These are phyloP conservation scores for Xerocomus nothofagi DNA, from an alignment of 1,284 basidiomycete species.

Conservation along the genomic window DNA sequence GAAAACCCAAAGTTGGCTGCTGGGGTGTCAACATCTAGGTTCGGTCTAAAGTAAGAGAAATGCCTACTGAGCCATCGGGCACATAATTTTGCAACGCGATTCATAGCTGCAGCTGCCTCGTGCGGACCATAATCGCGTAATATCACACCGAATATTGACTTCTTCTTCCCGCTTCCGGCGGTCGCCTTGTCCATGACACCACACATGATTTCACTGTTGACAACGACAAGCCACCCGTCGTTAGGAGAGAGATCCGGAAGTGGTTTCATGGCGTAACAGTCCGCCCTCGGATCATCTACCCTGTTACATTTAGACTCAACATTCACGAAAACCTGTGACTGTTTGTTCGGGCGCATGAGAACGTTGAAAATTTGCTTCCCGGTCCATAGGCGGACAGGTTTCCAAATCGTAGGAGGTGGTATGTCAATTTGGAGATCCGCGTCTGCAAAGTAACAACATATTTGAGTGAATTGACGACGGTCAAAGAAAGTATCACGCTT, in stretches of 20 bases:
- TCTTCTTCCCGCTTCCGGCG: constrained; percentile 98
- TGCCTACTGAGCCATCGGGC: constrained; percentile 87
- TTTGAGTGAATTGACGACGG: constrained; percentile 93
- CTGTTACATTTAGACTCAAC: constrained; percentile 97
- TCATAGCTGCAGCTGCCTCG: constrained; percentile 96
- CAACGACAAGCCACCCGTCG: constrained; percentile 96
- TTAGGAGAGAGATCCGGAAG: constrained; percentile 91
- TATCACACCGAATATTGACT: constrained; percentile 98
- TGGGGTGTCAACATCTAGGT: constrained; percentile 1
- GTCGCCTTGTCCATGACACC: constrained; percentile 99
- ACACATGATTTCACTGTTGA: constrained; percentile 99
- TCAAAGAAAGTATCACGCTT: constrained; percentile 93
- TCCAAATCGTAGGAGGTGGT: constrained; percentile 93
- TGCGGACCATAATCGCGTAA: constrained; percentile 96
- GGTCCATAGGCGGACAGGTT: constrained; percentile 93
- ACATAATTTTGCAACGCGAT: constrained; percentile 92
- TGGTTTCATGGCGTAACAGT: constrained; percentile 62
- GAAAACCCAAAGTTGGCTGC: constrained; percentile 97
- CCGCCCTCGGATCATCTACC: constrained; percentile 76
- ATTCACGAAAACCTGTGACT: constrained; percentile 86
- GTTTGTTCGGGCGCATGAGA: constrained; percentile 92
- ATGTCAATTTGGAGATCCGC: constrained; percentile 92
- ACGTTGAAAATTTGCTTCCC: constrained; percentile 98
- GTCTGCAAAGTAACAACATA: constrained; percentile 94
- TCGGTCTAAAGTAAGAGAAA: not conserved